Evolutionary conservation across 2,329 filamentous ascomycete species (phyloP).

Genomic region (Cryphonectria japonica): DNA sequence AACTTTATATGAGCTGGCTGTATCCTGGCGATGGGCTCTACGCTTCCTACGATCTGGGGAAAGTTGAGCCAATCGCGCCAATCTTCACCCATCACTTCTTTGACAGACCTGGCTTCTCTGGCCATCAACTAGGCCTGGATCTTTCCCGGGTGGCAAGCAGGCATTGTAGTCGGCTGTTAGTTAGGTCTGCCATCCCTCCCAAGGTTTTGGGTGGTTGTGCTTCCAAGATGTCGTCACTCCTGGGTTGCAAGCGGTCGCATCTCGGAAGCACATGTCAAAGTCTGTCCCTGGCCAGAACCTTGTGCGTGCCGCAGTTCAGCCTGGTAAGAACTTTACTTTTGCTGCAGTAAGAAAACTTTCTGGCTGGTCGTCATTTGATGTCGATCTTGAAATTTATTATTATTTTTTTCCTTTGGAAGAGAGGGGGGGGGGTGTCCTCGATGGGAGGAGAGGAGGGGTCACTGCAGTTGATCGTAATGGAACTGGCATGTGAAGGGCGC

Average conservation of each 20-base stretch:
- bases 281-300: constrained; percentile 4
- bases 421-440: neutral
- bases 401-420: neutral
- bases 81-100: neutral
- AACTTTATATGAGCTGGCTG: neutral
- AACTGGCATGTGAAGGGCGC: constrained; percentile 16
- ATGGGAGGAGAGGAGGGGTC: neutral
- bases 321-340: neutral
- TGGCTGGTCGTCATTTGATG: neutral
- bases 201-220: neutral
- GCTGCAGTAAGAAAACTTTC: neutral
- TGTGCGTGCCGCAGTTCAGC: neutral
- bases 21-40: neutral
- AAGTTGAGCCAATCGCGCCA: neutral
- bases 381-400: neutral
- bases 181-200: neutral
- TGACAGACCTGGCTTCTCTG: neutral
- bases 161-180: no score
- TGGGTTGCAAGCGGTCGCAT: constrained; percentile 8
- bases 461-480: neutral
- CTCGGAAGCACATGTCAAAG: constrained; percentile 21
- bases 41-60: neutral
- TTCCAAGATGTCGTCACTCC: neutral
- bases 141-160: neutral
- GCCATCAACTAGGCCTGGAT: neutral